Evolutionary conservation across 2,329 filamentous ascomycete genomes (phyloP).

Genomic region (Fusarium haematococcum): DNA sequence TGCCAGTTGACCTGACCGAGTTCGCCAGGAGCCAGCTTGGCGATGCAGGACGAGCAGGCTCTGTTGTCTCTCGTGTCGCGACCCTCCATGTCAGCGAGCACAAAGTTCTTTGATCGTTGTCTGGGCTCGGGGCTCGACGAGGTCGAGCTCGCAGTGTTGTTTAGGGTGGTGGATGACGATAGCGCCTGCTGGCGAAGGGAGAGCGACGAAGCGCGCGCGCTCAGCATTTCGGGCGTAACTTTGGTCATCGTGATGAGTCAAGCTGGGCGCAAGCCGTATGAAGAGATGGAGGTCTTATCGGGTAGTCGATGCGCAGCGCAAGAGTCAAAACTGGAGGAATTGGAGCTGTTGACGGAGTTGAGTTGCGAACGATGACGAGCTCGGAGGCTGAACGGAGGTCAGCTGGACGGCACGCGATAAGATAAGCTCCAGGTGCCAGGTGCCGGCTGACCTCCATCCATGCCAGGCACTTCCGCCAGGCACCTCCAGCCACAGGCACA

Average conservation of each 20-base stretch:
- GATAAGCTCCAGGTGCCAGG: conserved; percentile 21
- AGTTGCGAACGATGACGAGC: conserved; percentile 28
- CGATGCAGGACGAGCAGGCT: conserved; percentile 55
- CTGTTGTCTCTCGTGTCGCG: conserved; percentile 49
- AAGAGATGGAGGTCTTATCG: background rate
- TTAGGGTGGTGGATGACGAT: conserved; percentile 40
- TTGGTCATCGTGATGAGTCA: conserved; percentile 54
- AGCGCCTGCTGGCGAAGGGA: conserved; percentile 57
- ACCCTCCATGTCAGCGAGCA: conserved; percentile 56
- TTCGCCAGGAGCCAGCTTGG: conserved; percentile 47
- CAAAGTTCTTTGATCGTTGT: conserved; percentile 58
- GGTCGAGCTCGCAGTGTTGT: conserved; percentile 46
- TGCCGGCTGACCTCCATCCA: conserved; percentile 18
- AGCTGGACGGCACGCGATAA: conserved; percentile 32
- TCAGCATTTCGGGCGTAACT: conserved; percentile 58
- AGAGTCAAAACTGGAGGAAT: conserved; percentile 2
- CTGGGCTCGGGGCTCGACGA: conserved; percentile 25
- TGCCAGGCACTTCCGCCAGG: background rate
- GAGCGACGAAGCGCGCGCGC: conserved; percentile 57
- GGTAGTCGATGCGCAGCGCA: background rate
- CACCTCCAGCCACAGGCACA: background rate
- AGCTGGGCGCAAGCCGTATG: conserved; percentile 19
- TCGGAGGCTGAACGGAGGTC: conserved; percentile 32
- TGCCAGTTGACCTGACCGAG: conserved; percentile 49
- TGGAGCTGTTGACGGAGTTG: conserved; percentile 24